These are phyloP conservation scores for Spirogloea muscicola DNA, from an alignment of 139 green algal species.

Conservation along the genomic window DNA sequence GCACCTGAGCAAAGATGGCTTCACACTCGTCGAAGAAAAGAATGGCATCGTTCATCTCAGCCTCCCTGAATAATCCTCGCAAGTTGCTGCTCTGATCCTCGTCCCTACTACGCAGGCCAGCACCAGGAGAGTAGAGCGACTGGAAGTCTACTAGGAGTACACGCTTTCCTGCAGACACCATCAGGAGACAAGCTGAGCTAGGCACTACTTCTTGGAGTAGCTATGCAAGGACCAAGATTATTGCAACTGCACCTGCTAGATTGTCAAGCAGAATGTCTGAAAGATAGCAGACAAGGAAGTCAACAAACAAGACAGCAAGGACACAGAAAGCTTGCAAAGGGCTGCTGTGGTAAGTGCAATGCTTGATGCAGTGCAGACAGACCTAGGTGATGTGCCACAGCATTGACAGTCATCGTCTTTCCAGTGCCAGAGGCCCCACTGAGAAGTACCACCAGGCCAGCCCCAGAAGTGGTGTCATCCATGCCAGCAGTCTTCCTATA, in stretches of 20 bases:
- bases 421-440: constrained; percentile 9
- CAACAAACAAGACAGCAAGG: constrained; percentile 3
- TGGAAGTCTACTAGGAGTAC: constrained; percentile 23
- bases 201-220: neutral
- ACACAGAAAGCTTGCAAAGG: too few relatives aligned
- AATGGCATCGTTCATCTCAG: constrained; percentile 24
- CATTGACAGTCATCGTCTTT: constrained; percentile 34
- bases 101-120: neutral
- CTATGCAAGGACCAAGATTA: constrained; percentile 4
- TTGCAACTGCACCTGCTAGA: neutral
- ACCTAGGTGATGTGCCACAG: constrained; percentile 22
- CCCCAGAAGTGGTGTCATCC: constrained; percentile 13
- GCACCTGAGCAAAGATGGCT: constrained; percentile 24
- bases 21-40: constrained; percentile 32
- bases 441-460: constrained; percentile 8
- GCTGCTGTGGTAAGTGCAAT: too few relatives aligned
- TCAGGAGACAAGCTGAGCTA: neutral
- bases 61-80: constrained; percentile 17
- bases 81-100: constrained; percentile 7
- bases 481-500: constrained; percentile 1
- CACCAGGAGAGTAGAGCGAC: neutral
- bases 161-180: constrained; percentile 11
- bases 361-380: too few relatives aligned
- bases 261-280: constrained; percentile 1
- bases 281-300: neutral